Conservation (phyloP, 1,284 basidiomycete genomes). For the Cutaneotrichosporon arboriforme region DNA sequence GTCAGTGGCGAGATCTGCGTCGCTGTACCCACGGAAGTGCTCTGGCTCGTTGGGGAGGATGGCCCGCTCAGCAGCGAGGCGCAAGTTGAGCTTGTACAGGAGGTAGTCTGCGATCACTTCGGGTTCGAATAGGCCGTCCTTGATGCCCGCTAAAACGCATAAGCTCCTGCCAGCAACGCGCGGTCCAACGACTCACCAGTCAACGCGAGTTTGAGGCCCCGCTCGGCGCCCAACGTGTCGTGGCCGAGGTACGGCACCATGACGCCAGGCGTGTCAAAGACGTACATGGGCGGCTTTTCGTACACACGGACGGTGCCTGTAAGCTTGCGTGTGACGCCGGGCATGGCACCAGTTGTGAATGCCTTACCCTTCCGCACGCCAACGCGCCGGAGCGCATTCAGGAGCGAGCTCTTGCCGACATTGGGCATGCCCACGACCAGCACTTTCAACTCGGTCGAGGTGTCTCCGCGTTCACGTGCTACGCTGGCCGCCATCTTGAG, state of each 20-base stretch:
- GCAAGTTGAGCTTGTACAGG: constrained; percentile 75
- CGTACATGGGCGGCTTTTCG: constrained; percentile 75
- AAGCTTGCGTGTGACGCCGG: constrained; percentile 77
- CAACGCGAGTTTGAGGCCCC: constrained; percentile 85
- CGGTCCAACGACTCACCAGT: constrained; percentile 50
- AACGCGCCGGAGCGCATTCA: constrained; percentile 84
- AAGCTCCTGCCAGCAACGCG: too few relatives aligned
- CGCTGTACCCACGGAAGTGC: constrained; percentile 52
- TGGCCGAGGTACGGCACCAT: constrained; percentile 95
- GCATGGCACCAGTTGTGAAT: constrained; percentile 78
- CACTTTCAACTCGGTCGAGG: constrained; percentile 64
- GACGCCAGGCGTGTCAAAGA: constrained; percentile 92
- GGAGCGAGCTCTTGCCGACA: constrained; percentile 90
- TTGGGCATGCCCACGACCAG: constrained; percentile 97
- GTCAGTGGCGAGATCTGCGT: background rate
- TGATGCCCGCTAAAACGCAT: constrained; percentile 72
- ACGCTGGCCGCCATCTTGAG: constrained; percentile 46
- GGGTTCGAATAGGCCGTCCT: constrained; percentile 82
- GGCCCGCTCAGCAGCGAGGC: constrained; percentile 45
- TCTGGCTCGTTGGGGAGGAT: constrained; percentile 10
- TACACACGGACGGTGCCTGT: constrained; percentile 78
- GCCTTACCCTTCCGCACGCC: constrained; percentile 84
- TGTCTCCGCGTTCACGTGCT: constrained; percentile 9
- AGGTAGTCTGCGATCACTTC: constrained; percentile 81
- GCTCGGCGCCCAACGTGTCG: constrained; percentile 75